Evolutionary conservation across 2,329 filamentous ascomycete species (phyloP).

Genomic region (Colletotrichum sansevieriae): DNA sequence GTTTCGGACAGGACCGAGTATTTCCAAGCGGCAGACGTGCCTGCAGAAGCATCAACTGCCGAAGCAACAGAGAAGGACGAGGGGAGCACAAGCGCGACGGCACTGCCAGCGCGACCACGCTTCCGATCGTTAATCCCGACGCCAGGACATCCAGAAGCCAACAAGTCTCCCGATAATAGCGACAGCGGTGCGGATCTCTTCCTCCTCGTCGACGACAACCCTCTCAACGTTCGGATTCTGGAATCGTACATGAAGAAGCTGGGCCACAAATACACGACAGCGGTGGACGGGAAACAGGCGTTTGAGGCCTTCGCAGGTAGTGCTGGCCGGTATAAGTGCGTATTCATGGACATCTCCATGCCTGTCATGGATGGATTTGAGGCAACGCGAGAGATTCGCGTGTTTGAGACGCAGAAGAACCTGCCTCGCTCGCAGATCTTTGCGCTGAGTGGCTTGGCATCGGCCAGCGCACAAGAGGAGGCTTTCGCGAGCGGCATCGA

Average conservation of each 20-base stretch:
- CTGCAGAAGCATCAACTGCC: neutral
- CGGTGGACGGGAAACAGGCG: slow-evolving; percentile 52
- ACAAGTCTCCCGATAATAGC: neutral
- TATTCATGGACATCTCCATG: slow-evolving; percentile 68
- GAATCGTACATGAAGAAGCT: slow-evolving; percentile 53
- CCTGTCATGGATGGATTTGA: slow-evolving; percentile 68
- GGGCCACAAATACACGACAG: slow-evolving; percentile 47
- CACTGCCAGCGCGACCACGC: neutral
- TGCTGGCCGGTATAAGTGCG: slow-evolving; percentile 45
- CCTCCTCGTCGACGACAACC: slow-evolving; percentile 58
- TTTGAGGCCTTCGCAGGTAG: slow-evolving; percentile 47
- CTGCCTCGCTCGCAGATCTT: slow-evolving; percentile 61
- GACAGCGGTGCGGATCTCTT: slow-evolving; percentile 36
- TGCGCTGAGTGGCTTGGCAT: slow-evolving; percentile 66
- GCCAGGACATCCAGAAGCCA: neutral
- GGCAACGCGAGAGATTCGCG: slow-evolving; percentile 63
- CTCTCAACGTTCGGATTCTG: slow-evolving; percentile 54
- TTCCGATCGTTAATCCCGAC: neutral
- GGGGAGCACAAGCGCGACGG: neutral
- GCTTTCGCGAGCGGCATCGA: slow-evolving; percentile 67
- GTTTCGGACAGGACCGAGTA: neutral
- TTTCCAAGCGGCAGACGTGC: neutral
- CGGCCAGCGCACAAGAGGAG: slow-evolving; percentile 63
- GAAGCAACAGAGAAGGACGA: neutral
- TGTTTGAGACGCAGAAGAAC: slow-evolving; percentile 59